Conservation (phyloP, 2,329 filamentous ascomycete genomes). For the Cladorrhinum sp. region DNA sequence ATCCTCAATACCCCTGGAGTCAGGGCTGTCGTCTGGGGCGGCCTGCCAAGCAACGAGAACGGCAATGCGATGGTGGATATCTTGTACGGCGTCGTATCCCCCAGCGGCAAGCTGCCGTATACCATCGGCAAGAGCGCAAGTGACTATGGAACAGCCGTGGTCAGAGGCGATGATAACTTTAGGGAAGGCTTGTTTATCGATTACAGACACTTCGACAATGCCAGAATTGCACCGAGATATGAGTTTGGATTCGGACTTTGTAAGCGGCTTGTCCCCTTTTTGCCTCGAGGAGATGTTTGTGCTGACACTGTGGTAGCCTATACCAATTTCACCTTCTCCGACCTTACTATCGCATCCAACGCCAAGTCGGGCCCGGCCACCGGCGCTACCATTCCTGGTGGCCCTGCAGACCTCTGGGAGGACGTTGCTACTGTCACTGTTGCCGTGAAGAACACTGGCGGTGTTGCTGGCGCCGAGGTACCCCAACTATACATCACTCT, state of each 20-base stretch:
- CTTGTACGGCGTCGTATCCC: slow-evolving; percentile 57
- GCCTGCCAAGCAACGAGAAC: slow-evolving; percentile 71
- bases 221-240: slow-evolving; percentile 55
- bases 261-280: slow-evolving; percentile 31
- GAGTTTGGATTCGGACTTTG: slow-evolving; percentile 63
- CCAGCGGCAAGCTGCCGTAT: slow-evolving; percentile 48
- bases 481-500: slow-evolving; percentile 57
- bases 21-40: slow-evolving; percentile 72
- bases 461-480: slow-evolving; percentile 60
- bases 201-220: slow-evolving; percentile 61
- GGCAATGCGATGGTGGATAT: slow-evolving; percentile 73
- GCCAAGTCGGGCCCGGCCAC: slow-evolving; percentile 40
- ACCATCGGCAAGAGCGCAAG: slow-evolving; percentile 46
- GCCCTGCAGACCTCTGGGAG: slow-evolving; percentile 45
- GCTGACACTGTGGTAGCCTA: slow-evolving; percentile 48
- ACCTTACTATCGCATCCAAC: slow-evolving; percentile 41
- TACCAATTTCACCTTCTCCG: slow-evolving; percentile 62
- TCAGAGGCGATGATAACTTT: slow-evolving; percentile 48
- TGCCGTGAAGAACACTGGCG: slow-evolving; percentile 63
- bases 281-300: not conserved
- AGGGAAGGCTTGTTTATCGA: slow-evolving; percentile 61
- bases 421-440: slow-evolving; percentile 50
- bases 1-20: slow-evolving; percentile 65
- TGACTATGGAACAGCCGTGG: slow-evolving; percentile 44
- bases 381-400: slow-evolving; percentile 41